Conservation (phyloP, 805 yeast species). For the Candida koratica region DNA sequence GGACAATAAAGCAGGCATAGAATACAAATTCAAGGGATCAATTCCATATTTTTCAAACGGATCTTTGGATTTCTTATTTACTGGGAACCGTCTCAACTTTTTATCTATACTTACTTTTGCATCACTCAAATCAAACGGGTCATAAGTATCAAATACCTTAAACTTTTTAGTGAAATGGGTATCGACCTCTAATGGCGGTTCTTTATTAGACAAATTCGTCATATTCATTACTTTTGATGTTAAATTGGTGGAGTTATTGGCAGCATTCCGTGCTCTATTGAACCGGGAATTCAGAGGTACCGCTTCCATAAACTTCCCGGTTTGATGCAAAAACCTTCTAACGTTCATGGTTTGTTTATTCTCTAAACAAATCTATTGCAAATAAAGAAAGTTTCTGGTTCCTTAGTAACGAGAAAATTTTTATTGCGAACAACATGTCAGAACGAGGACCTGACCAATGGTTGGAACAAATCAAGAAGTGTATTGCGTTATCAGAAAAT, state of each 20-base stretch:
- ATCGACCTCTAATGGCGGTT: constrained; percentile 34
- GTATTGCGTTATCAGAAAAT: constrained; percentile 81
- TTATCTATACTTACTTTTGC: constrained; percentile 52
- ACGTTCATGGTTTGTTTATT: constrained; percentile 1
- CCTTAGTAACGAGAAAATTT: constrained; percentile 3
- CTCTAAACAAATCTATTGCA: neutral
- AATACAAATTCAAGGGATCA: constrained; percentile 67
- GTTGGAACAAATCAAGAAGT: constrained; percentile 90
- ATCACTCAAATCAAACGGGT: constrained; percentile 76
- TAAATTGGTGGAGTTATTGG: constrained; percentile 17
- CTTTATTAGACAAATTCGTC: constrained; percentile 29
- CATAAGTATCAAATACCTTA: constrained; percentile 55
- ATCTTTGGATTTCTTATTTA: constrained; percentile 24
- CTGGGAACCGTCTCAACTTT: constrained; percentile 22
- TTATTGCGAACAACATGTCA: constrained; percentile 11
- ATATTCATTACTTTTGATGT: constrained; percentile 33
- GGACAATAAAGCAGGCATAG: constrained; percentile 67
- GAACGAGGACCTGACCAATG: constrained; percentile 72
- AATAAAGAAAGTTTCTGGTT: neutral
- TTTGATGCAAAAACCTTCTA: constrained; percentile 1
- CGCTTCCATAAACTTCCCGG: constrained; percentile 1
- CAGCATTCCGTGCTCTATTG: constrained; percentile 31
- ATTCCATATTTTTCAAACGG: constrained; percentile 49
- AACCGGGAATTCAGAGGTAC: constrained; percentile 30
- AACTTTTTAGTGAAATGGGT: constrained; percentile 43